phyloP scores from a whole-genome alignment of 768 basidiomycete species.

The Crepidotus variabilis region DNA sequence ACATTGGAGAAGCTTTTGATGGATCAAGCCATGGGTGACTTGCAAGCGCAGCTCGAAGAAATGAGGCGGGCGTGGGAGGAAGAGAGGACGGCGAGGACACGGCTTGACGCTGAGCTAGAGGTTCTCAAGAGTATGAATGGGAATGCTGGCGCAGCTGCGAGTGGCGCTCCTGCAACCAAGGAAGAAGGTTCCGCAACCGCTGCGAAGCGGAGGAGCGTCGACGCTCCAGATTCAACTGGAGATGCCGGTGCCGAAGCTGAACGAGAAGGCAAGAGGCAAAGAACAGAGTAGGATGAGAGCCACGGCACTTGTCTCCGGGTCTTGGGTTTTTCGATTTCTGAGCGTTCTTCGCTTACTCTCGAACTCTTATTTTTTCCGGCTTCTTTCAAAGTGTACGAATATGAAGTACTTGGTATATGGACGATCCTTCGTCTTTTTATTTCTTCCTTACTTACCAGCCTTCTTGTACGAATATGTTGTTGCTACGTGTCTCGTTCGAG shows the following conservation, averaged over 20 bases:
- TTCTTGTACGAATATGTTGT: background rate
- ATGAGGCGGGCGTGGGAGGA: conserved; percentile 79
- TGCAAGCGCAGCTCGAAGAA: conserved; percentile 82
- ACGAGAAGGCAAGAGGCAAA: conserved; percentile 36
- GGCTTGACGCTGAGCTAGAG: conserved; percentile 65
- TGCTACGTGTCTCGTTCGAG: background rate
- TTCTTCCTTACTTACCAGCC: background rate
- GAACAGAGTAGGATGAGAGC: conserved; percentile 31
- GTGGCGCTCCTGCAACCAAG: conserved; percentile 1
- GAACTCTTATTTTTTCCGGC: background rate
- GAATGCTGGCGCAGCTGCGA: conserved; percentile 6
- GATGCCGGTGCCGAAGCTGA: conserved; percentile 20
- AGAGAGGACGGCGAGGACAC: conserved; percentile 56
- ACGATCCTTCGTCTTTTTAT: background rate
- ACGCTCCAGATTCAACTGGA: conserved; percentile 30
- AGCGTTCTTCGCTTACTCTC: background rate
- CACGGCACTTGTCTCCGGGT: conserved; percentile 4
- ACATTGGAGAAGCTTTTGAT: conserved; percentile 88
- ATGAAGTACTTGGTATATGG: background rate
- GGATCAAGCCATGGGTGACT: conserved; percentile 89
- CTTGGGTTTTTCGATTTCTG: conserved; percentile 3
- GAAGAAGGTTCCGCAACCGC: conserved; percentile 17
- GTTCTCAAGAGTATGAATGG: conserved; percentile 35
- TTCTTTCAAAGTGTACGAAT: background rate
- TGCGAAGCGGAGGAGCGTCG: conserved; percentile 36